Conservation (phyloP, 2,329 filamentous ascomycete species). For the Neofusicoccum parvum region DNA sequence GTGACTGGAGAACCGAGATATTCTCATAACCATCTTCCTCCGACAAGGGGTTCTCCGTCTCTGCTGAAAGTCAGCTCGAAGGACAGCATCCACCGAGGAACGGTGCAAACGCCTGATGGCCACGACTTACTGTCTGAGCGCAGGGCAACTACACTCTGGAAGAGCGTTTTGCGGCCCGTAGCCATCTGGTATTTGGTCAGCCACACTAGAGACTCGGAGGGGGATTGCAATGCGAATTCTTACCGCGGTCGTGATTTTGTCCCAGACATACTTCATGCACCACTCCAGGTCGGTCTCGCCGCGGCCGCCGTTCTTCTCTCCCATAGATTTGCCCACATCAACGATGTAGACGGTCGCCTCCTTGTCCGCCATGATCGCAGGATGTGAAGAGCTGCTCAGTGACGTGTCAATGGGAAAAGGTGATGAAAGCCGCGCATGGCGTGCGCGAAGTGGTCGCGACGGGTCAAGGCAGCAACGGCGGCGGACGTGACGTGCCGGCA, state of each 20-base stretch:
- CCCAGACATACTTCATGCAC: constrained; percentile 91
- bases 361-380: constrained; percentile 75
- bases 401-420: neutral
- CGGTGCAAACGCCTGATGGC: neutral
- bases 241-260: constrained; percentile 79
- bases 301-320: constrained; percentile 68
- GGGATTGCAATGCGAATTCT: constrained; percentile 33
- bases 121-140: constrained; percentile 65
- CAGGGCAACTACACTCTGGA: constrained; percentile 78
- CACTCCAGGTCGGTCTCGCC: constrained; percentile 82
- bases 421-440: constrained; percentile 5
- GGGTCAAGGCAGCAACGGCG: constrained; percentile 18
- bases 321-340: constrained; percentile 87
- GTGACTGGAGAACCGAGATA: constrained; percentile 69
- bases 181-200: constrained; percentile 46
- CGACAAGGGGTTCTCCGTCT: constrained; percentile 68
- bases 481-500: neutral
- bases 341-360: constrained; percentile 91
- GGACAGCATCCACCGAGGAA: no score
- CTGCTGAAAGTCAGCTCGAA: constrained; percentile 34
- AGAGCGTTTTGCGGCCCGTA: constrained; percentile 73
- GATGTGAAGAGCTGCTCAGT: neutral
- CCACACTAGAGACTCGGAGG: no score
- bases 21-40: constrained; percentile 74
- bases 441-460: neutral